Percentiles rank a stretch among this genome's conserved stretches.
These are phyloP conservation scores for Coniferiporia sulphurascens DNA, from an alignment of 1,284 basidiomycete species.

Conservation along the genomic window DNA sequence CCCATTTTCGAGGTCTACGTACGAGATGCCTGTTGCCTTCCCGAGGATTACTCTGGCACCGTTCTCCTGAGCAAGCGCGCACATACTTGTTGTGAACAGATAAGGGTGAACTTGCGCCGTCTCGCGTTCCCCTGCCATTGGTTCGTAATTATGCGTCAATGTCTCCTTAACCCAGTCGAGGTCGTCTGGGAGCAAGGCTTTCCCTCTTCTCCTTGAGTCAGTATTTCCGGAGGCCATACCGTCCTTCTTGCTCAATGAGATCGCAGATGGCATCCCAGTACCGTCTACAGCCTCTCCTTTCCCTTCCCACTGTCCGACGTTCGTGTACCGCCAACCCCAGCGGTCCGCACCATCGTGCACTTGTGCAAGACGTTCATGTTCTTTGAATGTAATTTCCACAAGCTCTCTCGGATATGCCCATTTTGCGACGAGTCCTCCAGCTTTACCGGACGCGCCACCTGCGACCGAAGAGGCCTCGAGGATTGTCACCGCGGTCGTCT, in stretches of 20 bases:
- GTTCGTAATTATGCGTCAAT: constrained; percentile 53
- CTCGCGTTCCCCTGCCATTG: constrained; percentile 53
- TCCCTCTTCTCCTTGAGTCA: constrained; percentile 20
- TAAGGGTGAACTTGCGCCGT: constrained; percentile 84
- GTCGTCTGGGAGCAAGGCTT: constrained; percentile 45
- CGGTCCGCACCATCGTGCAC: constrained; percentile 65
- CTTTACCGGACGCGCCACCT: constrained; percentile 83
- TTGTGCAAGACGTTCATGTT: constrained; percentile 76
- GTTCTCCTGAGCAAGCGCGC: constrained; percentile 56
- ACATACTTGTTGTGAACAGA: constrained; percentile 74
- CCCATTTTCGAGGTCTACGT: not conserved
- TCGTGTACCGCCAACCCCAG: constrained; percentile 80
- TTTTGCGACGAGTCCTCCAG: constrained; percentile 86
- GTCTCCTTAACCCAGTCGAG: constrained; percentile 57
- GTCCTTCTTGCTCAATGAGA: constrained; percentile 35
- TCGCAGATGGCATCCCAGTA: constrained; percentile 28
- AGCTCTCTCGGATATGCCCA: constrained; percentile 78
- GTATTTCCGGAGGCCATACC: constrained; percentile 39
- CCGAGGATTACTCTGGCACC: constrained; percentile 44
- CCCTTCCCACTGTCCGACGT: constrained; percentile 65
- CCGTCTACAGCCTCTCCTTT: constrained; percentile 35
- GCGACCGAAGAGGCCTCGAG: constrained; percentile 75
- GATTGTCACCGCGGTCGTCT: constrained; percentile 50
- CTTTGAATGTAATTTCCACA: constrained; percentile 70
- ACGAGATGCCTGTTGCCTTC: constrained; percentile 39